Evolutionary conservation across 805 yeast species (phyloP), one percentile per base, ranked within the genome.

Genomic region (Candida hispaniensis): DNA sequence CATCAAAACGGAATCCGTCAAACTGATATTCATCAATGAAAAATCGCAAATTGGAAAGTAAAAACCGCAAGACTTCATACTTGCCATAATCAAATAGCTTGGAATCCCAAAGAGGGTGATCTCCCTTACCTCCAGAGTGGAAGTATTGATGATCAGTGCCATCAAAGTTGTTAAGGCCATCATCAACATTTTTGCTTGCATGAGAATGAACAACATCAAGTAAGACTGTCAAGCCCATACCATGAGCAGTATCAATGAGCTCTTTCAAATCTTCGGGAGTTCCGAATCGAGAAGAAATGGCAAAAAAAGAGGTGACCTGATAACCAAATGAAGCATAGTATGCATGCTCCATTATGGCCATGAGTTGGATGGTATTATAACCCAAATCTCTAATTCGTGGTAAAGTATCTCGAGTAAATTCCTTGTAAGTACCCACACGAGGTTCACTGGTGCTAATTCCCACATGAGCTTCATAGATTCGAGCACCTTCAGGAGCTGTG

Each of bases 321-420:
- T 88, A 88, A n/a, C 98, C 98, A 55, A 88, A 88, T 2, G 94
- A 82, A 1, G 96, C 98, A 55, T 88, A 88, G 55, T 88, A 88
- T 2, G 98, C 97, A 55, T 88, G 98, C 58, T 88, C 98, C 98
- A 88, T 88, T 26, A 88, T 70, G 0, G 98, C 96, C 98, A 88
- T 88, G 51, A 88, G 66, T 59, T 88, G 98, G 48, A 88, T 79
- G 4, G 94, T 75, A 56, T 91, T 83, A 57, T 88, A 88, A 21
- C 96, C 96, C 41, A 86, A 66, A 43, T 77, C 71, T 47, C 73
- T 74, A 46, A 88, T 81, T 27, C 77, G 66, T n/a, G 97, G 97
- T 43, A 88, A 67, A 8, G 85, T 66, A 44, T 80, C 75, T 27
- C 61, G 46, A 9, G 94, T 79, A 55, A 88, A 88, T 54, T 88